Evolutionary conservation across 768 basidiomycete species (phyloP).

Genomic region (Leccinellum albellum): DNA sequence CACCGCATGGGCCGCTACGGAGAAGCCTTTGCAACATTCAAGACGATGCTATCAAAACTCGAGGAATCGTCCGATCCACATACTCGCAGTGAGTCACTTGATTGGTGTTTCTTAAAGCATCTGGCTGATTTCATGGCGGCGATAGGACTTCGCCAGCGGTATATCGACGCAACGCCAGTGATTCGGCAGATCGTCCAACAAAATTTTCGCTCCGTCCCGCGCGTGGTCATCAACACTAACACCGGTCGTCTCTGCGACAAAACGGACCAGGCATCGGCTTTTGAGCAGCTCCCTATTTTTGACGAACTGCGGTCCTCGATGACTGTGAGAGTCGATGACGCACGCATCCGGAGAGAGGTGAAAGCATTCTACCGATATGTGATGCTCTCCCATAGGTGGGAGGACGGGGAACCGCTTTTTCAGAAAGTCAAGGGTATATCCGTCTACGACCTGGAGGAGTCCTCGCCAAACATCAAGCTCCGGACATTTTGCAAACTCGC

Average conservation of each 20-base stretch:
- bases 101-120: background rate
- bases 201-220: background rate
- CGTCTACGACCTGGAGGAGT: background rate
- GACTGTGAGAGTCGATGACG: background rate
- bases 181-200: background rate
- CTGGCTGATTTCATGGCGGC: background rate
- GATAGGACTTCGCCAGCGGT: background rate
- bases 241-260: background rate
- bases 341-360: background rate
- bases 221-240: background rate
- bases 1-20: background rate
- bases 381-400: background rate
- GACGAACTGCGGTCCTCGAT: background rate
- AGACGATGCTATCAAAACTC: background rate
- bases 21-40: background rate
- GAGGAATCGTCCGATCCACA: background rate
- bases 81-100: background rate
- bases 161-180: background rate
- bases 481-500: background rate
- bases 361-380: background rate
- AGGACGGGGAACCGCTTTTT: background rate
- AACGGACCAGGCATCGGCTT: background rate
- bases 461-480: background rate
- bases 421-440: background rate
- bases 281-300: background rate